Conservation (phyloP, 2,329 filamentous ascomycete species). For the Fusarium mundagurra region DNA sequence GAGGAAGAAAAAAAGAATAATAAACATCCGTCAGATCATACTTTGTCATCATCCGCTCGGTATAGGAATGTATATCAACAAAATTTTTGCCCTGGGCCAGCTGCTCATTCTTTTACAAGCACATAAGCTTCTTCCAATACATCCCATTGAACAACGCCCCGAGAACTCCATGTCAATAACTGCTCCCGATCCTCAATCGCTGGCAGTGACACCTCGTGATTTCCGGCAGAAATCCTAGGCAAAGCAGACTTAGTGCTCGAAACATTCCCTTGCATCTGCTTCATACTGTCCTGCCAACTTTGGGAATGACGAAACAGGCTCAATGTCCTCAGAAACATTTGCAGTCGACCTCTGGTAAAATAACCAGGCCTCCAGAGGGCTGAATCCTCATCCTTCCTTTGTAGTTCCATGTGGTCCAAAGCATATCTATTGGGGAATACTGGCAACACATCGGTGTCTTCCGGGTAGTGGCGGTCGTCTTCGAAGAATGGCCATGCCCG, state of each 20-base stretch:
- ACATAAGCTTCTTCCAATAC: too few relatives aligned
- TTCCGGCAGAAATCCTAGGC: rapidly evolving
- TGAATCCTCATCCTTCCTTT: too few relatives aligned
- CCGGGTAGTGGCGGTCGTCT: constrained; percentile 7
- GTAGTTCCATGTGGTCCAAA: too few relatives aligned
- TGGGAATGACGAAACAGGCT: too few relatives aligned
- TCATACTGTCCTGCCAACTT: neutral
- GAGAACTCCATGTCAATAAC: neutral
- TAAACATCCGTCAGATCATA: too few relatives aligned
- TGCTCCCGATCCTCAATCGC: neutral
- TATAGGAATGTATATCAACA: too few relatives aligned
- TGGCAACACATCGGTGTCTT: neutral
- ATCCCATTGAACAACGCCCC: neutral
- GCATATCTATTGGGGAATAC: neutral
- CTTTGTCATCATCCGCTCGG: too few relatives aligned
- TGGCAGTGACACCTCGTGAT: neutral
- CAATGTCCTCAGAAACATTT: too few relatives aligned
- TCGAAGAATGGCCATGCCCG: constrained; percentile 24
- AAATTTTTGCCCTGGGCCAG: too few relatives aligned
- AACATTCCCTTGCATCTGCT: rapidly evolving
- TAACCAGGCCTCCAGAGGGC: too few relatives aligned
- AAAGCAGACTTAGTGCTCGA: neutral
- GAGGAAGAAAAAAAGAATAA: too few relatives aligned
- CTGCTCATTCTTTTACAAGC: neutral
- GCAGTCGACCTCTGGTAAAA: too few relatives aligned